Evolutionary conservation across 768 basidiomycete species (phyloP).

Genomic region (Russula sp.): DNA sequence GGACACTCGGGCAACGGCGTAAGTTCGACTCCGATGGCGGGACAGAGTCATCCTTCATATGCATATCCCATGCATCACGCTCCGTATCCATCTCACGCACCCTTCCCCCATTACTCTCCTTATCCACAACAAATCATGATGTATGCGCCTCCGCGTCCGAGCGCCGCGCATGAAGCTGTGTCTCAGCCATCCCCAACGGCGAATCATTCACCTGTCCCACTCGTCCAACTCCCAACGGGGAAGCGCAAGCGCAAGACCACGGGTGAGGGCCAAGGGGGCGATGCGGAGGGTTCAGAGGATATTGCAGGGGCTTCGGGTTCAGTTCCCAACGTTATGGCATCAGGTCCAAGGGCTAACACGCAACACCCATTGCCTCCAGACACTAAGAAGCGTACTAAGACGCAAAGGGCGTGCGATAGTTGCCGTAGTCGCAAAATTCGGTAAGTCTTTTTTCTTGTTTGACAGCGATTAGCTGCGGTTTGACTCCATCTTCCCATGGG

Average conservation of each 20-base stretch:
- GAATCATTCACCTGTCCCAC: constrained; percentile 31
- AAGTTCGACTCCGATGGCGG: constrained; percentile 38
- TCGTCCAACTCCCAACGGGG: constrained; percentile 33
- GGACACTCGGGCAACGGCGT: constrained; percentile 40
- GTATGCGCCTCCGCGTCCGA: constrained; percentile 51
- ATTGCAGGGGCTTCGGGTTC: constrained; percentile 52
- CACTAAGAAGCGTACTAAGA: constrained; percentile 87
- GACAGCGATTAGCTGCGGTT: constrained; percentile 2
- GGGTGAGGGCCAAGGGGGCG: constrained; percentile 33
- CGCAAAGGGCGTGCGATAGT: constrained; percentile 87
- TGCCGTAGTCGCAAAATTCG: constrained; percentile 90
- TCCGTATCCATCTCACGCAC: constrained; percentile 46
- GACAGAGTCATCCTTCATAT: constrained; percentile 53
- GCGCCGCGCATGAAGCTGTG: constrained; percentile 37
- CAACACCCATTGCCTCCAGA: constrained; percentile 45
- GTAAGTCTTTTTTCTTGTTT: constrained; percentile 36
- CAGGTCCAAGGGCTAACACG: constrained; percentile 23
- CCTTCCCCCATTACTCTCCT: constrained; percentile 49
- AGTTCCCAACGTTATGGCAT: constrained; percentile 40
- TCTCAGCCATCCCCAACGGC: constrained; percentile 38
- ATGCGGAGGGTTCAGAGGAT: constrained; percentile 54
- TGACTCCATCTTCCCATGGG: constrained; percentile 15
- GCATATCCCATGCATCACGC: constrained; percentile 33
- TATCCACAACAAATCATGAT: constrained; percentile 59
- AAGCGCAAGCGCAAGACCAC: constrained; percentile 63